Conservation (phyloP, 768 basidiomycete species). For the Lyophyllum atratum region DNA sequence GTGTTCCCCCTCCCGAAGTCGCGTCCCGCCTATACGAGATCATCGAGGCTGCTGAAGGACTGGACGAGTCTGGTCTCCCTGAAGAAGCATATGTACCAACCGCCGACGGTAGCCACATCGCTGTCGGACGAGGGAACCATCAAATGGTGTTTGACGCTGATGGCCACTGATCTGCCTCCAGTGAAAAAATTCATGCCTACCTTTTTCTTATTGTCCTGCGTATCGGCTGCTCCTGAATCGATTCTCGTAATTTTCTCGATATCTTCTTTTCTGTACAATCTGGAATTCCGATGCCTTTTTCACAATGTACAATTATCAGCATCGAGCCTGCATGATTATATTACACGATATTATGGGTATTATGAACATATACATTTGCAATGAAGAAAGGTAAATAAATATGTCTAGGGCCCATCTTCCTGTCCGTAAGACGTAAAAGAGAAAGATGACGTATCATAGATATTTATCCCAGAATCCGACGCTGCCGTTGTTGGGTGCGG, state of each 20-base stretch:
- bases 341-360: constrained; percentile 10
- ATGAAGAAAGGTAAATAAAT: background rate
- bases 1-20: constrained; percentile 96
- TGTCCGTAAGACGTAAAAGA: background rate
- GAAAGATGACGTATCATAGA: constrained; percentile 36
- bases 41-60: constrained; percentile 93
- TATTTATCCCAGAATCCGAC: constrained; percentile 83
- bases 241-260: background rate
- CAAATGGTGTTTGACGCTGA: constrained; percentile 82
- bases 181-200: background rate
- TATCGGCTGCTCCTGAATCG: background rate
- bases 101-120: constrained; percentile 58
- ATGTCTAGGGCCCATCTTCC: background rate
- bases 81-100: constrained; percentile 79
- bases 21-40: constrained; percentile 92
- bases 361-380: constrained; percentile 1
- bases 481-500: constrained; percentile 76
- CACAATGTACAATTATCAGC: background rate
- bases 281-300: background rate
- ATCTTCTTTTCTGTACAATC: constrained; percentile 5
- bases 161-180: constrained; percentile 32
- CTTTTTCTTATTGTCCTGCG: background rate
- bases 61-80: constrained; percentile 84
- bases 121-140: constrained; percentile 43
- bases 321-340: constrained; percentile 1